Evolutionary conservation across 2,329 filamentous ascomycete species (phyloP).

Genomic region (Lecanicillium sp.): DNA sequence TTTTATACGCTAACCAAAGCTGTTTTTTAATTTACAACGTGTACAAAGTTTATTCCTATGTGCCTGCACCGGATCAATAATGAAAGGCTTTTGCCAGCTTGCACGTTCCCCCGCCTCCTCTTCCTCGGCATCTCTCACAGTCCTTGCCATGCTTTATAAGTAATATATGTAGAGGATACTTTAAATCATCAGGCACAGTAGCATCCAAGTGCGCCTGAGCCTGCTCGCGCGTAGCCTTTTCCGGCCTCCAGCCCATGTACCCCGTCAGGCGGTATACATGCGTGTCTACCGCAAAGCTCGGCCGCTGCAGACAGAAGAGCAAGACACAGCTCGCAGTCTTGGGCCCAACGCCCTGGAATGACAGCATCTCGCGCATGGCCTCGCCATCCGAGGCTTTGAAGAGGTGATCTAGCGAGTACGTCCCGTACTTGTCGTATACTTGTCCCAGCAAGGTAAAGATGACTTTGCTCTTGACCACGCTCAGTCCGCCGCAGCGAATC

Average conservation of each 20-base stretch:
- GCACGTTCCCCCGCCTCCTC: slow-evolving; percentile 1
- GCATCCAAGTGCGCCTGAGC: slow-evolving; percentile 43
- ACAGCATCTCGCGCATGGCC: slow-evolving; percentile 41
- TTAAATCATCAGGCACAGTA: slow-evolving; percentile 36
- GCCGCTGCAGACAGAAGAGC: slow-evolving; percentile 40
- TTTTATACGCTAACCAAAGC: too few species aligned
- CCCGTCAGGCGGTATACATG: slow-evolving; percentile 44
- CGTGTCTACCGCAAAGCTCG: slow-evolving; percentile 45
- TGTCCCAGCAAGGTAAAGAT: slow-evolving; percentile 63
- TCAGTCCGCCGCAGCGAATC: slow-evolving; percentile 65
- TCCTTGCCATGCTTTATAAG: slow-evolving; percentile 38
- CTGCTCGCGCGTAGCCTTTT: slow-evolving; percentile 31
- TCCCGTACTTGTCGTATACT: slow-evolving; percentile 38
- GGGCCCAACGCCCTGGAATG: slow-evolving; percentile 43
- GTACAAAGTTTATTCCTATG: too few species aligned
- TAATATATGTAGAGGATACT: slow-evolving; percentile 42
- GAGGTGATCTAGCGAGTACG: slow-evolving; percentile 42
- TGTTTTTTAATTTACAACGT: too few species aligned
- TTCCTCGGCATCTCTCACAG: slow-evolving; percentile 36
- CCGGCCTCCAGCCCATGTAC: slow-evolving; percentile 40
- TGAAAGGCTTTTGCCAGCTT: slow-evolving; percentile 3
- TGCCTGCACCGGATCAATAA: too few species aligned
- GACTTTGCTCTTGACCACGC: slow-evolving; percentile 62
- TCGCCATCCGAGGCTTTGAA: slow-evolving; percentile 33
- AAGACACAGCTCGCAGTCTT: slow-evolving; percentile 48